phyloP scores from a whole-genome alignment of 2,329 filamentous ascomycete species.

The Talaromyces sp. region DNA sequence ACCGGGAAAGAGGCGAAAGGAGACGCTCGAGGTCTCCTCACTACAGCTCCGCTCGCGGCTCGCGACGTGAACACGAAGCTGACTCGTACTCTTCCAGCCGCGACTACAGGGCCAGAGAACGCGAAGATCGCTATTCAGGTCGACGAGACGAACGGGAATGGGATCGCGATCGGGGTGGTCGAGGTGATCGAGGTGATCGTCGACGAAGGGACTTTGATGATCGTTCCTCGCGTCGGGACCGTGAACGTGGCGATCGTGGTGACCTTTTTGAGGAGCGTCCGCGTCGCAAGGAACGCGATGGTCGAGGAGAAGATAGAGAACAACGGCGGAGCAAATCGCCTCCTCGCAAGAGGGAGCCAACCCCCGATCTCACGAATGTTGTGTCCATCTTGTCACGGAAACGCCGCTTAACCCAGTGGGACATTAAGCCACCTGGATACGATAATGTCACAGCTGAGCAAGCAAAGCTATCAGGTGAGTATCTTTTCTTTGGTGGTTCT shows the following conservation, averaged over 20 bases:
- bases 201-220: constrained; percentile 60
- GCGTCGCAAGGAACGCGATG: constrained; percentile 40
- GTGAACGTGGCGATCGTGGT: constrained; percentile 48
- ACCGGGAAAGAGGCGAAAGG: constrained; percentile 51
- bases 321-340: constrained; percentile 71
- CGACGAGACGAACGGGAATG: constrained; percentile 69
- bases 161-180: constrained; percentile 60
- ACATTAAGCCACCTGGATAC: constrained; percentile 97
- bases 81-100: constrained; percentile 91
- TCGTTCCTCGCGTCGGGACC: constrained; percentile 50
- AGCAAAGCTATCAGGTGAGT: constrained; percentile 76
- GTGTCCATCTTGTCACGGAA: constrained; percentile 78
- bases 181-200: constrained; percentile 13
- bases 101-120: constrained; percentile 85
- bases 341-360: constrained; percentile 89
- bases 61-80: constrained; percentile 63
- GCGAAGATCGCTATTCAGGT: constrained; percentile 82
- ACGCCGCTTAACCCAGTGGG: constrained; percentile 95
- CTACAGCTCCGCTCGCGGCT: constrained; percentile 55
- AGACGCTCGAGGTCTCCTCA: constrained; percentile 84
- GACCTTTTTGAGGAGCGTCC: constrained; percentile 28
- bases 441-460: constrained; percentile 98
- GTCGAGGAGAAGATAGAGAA: constrained; percentile 26
- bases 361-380: constrained; percentile 85
- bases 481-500: neutral